Percentiles rank a stretch among this genome's conserved stretches.
Evolutionary conservation across 202 grass and related monocot species (phyloP).

Genomic region (Bolboschoenoplectus hybrid): DNA sequence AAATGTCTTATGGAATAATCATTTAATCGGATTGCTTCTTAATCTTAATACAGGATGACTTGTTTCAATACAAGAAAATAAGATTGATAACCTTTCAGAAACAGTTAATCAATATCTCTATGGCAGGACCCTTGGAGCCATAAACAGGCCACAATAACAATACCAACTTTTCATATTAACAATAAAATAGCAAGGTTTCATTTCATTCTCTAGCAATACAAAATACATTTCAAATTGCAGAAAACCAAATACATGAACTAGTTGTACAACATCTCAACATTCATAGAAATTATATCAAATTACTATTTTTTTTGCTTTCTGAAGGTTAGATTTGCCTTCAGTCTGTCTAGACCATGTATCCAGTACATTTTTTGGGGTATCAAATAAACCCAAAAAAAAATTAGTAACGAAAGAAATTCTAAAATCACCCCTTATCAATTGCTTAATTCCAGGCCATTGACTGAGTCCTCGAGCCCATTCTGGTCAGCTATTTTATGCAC

Average conservation of each 20-base stretch:
- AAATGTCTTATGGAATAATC: neutral
- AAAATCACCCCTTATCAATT: conserved; percentile 23
- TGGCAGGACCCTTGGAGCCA: neutral
- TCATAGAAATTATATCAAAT: conserved; percentile 12
- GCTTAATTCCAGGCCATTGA: conserved; percentile 26
- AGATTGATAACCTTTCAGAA: neutral
- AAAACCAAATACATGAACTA: neutral
- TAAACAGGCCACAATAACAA: neutral
- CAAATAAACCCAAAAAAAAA: conserved; percentile 35
- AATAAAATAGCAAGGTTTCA: neutral
- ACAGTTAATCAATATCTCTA: neutral
- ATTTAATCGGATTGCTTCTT: neutral
- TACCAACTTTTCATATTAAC: neutral
- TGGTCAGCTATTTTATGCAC: conserved; percentile 66
- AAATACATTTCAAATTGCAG: neutral
- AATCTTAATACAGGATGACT: neutral
- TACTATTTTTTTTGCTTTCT: neutral
- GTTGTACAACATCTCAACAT: neutral
- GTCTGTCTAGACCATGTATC: neutral
- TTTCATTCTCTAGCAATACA: neutral
- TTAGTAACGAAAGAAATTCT: neutral
- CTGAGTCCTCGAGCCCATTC: conserved; percentile 44
- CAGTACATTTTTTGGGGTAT: conserved; percentile 2
- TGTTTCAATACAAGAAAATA: neutral
- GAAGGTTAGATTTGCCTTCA: conserved; percentile 24